Conservation (phyloP, 345 rosid species). For the Leavenworthia alabamica region DNA sequence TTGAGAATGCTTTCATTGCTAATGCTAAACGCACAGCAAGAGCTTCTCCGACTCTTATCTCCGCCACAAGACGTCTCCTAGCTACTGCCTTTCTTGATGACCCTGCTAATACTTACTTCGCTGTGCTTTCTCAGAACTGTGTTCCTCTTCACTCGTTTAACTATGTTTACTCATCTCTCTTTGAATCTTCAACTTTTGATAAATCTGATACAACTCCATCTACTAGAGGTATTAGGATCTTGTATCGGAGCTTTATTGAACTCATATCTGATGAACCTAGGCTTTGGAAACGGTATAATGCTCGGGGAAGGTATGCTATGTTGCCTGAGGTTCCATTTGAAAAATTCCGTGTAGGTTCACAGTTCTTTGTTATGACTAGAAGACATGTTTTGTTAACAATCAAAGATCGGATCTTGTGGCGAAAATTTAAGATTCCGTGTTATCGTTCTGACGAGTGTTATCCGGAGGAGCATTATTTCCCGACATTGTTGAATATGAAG, state of each 20-base stretch:
- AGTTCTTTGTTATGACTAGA: conserved; percentile 80
- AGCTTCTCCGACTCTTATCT: conserved; percentile 80
- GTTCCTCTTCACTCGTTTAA: conserved; percentile 74
- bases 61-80: conserved; percentile 86
- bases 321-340: conserved; percentile 70
- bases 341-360: conserved; percentile 77
- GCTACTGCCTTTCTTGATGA: conserved; percentile 86
- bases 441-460: conserved; percentile 67
- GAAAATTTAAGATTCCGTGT: conserved; percentile 71
- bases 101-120: conserved; percentile 78
- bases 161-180: conserved; percentile 57
- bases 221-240: conserved; percentile 47
- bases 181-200: conserved; percentile 50
- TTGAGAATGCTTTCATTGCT: conserved; percentile 41
- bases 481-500: conserved; percentile 77
- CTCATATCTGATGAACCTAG: conserved; percentile 51
- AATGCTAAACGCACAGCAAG: conserved; percentile 67
- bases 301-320: conserved; percentile 71
- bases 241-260: conserved; percentile 73
- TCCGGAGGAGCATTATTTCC: conserved; percentile 98
- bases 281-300: conserved; percentile 76
- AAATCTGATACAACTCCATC: conserved; percentile 33
- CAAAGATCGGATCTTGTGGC: conserved; percentile 68
- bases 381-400: conserved; percentile 64
- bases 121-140: conserved; percentile 76